These are phyloP conservation scores for Thermomucor indicae-seudaticae DNA, from an alignment of 371 early-diverging fungal genomes.

Conservation along the genomic window DNA sequence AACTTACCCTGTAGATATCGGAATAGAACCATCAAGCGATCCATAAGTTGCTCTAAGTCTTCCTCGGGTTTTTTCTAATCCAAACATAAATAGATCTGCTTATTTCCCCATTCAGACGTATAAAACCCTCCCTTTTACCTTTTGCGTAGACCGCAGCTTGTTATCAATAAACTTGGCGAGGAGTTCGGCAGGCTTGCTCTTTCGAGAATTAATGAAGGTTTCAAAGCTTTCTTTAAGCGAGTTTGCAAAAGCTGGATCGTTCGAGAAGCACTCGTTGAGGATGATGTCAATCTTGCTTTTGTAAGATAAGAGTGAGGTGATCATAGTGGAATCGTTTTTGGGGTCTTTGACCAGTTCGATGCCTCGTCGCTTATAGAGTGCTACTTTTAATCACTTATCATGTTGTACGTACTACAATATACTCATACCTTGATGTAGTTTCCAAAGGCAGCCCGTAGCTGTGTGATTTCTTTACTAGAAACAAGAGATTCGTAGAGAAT, in stretches of 20 bases:
- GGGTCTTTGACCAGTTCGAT: slow-evolving; percentile 22
- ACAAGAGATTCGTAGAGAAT: slow-evolving; percentile 41
- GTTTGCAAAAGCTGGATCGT: slow-evolving; percentile 54
- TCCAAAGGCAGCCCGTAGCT: slow-evolving; percentile 23
- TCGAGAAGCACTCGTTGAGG: slow-evolving; percentile 55
- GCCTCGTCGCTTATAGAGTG: slow-evolving; percentile 14
- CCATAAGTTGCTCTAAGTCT: slow-evolving; percentile 62
- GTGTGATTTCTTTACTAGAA: slow-evolving; percentile 5
- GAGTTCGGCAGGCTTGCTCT: slow-evolving; percentile 86
- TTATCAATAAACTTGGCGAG: slow-evolving; percentile 81
- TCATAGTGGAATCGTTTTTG: slow-evolving; percentile 35
- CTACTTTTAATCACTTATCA: not conserved
- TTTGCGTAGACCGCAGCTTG: slow-evolving; percentile 38
- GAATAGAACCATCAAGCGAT: slow-evolving; percentile 78
- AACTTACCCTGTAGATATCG: slow-evolving; percentile 72
- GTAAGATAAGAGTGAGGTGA: slow-evolving; percentile 65
- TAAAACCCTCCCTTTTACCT: slow-evolving; percentile 35
- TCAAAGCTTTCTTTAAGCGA: slow-evolving; percentile 85
- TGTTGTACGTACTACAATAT: not conserved
- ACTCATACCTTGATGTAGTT: slow-evolving; percentile 30
- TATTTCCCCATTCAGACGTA: too few species aligned
- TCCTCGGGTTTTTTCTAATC: slow-evolving; percentile 49
- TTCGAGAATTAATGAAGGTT: slow-evolving; percentile 77
- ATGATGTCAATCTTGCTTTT: slow-evolving; percentile 66
- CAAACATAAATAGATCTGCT: not conserved